phyloP scores from a whole-genome alignment of 2,329 filamentous ascomycete species.

The Arthrobotrys conoides region DNA sequence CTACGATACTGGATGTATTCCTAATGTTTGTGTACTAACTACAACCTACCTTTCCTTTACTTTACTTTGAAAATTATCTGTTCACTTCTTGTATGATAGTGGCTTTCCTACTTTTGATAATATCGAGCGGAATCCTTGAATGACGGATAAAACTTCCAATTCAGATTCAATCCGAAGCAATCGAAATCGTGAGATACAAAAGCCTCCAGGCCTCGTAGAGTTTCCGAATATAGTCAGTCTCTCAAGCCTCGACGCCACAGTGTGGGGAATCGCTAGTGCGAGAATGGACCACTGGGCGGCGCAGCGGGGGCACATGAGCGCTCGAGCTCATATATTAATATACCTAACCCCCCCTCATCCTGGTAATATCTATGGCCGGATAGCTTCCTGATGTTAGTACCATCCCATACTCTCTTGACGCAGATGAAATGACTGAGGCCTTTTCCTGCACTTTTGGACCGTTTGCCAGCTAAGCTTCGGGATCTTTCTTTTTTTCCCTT shows the following conservation, averaged over 20 bases:
- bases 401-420: neutral
- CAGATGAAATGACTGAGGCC: neutral
- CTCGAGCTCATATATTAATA: neutral
- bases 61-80: neutral
- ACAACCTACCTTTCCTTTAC: neutral
- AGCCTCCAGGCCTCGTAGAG: neutral
- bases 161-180: neutral
- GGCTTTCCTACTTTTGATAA: neutral
- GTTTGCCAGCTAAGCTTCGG: neutral
- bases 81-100: neutral
- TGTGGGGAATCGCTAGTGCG: neutral
- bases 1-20: neutral
- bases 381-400: neutral
- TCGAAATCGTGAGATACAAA: neutral
- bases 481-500: neutral
- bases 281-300: neutral
- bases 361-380: slow-evolving; percentile 13
- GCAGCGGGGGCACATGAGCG: slow-evolving; percentile 3
- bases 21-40: neutral
- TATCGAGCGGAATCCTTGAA: neutral
- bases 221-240: neutral
- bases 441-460: neutral
- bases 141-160: too few species aligned
- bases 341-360: neutral
- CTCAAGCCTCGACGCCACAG: slow-evolving; percentile 1